Base-by-base conservation (phyloP, 2,329 filamentous ascomycete species). In the Aspergillus hortae region DNA sequence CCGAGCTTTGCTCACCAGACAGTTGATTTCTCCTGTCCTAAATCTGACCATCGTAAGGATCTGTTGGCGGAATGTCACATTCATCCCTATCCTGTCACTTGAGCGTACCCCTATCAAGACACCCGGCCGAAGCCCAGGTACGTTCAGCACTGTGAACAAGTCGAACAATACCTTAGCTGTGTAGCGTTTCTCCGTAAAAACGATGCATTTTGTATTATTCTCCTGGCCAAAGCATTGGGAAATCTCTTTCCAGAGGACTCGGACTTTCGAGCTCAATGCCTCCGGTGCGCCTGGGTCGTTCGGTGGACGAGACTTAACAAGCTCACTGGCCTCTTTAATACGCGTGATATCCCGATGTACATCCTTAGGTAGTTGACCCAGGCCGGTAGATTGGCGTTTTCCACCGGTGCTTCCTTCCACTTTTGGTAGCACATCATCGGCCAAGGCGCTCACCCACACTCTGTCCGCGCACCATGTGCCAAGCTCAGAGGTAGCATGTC, bases 391-490 rank as follows among this genome's bases (percentile, higher is more conserved):
- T 6, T 59, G 48, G 10, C 44, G 19, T 1, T 52, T 23, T 44
- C 57, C 64, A 17, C 43, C 56, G 6, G 69, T 54, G 23, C 59
- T 79, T 75, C 51, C 81, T 77, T 87, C 80, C 2, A 90, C 73
- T 56, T 83, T 88, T 3, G 76, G 74, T 0, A 82, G 71, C 52
- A 87, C 81, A 3, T 83, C 76, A 5, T 89, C 82, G 0, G 80
- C 78, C 19, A 95, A 76, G 11, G 83, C 81, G 30, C 90, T 80
- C 49, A 81, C 77, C 91, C 91, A 96, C 52, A 90, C 85, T 46
- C 84, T 78, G 65, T 99, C 91, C 0, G 90, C 85, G 59, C 88
- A 89, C 92, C 94, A 97, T 2, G 80, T 72, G 0, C 94, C 94
- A 4, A 97, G 77, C 40, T 87, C 79, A 2, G 82, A 79, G 1